Percentiles rank a stretch among this genome's conserved stretches.
Evolutionary conservation across 768 basidiomycete genomes (phyloP).

Genomic region (Boletus reticulatus): DNA sequence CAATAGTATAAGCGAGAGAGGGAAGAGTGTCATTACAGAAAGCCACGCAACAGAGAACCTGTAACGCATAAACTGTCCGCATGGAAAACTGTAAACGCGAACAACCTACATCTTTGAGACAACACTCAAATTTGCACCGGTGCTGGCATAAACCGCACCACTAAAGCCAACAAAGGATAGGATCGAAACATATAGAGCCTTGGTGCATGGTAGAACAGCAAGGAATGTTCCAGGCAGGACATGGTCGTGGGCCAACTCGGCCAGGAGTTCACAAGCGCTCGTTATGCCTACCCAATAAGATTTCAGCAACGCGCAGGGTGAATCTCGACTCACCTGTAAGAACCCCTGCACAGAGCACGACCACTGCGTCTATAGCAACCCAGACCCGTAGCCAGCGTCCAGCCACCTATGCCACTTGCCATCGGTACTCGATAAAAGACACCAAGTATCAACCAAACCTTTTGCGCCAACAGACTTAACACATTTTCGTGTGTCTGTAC

Average conservation of each 20-base stretch:
- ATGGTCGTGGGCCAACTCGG: constrained; percentile 56
- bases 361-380: constrained; percentile 63
- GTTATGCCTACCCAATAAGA: constrained; percentile 43
- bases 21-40: constrained; percentile 62
- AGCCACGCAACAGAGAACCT: constrained; percentile 72
- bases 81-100: neutral
- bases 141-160: constrained; percentile 53
- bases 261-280: constrained; percentile 56
- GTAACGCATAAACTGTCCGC: neutral
- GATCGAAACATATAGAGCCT: constrained; percentile 52
- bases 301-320: neutral
- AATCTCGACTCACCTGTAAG: constrained; percentile 49
- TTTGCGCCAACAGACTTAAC: constrained; percentile 60
- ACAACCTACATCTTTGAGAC: constrained; percentile 57
- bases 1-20: constrained; percentile 55
- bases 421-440: neutral
- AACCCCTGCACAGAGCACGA: constrained; percentile 73
- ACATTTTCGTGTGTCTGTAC: constrained; percentile 54
- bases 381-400: constrained; percentile 61
- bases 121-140: constrained; percentile 49
- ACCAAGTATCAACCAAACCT: constrained; percentile 31
- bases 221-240: constrained; percentile 57
- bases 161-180: constrained; percentile 49
- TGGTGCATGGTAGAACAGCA: constrained; percentile 45
- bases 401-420: constrained; percentile 39